Evolutionary conservation across 1,139 yeast species (phyloP).

Genomic region (Blastobotrys raffinosifermentans): DNA sequence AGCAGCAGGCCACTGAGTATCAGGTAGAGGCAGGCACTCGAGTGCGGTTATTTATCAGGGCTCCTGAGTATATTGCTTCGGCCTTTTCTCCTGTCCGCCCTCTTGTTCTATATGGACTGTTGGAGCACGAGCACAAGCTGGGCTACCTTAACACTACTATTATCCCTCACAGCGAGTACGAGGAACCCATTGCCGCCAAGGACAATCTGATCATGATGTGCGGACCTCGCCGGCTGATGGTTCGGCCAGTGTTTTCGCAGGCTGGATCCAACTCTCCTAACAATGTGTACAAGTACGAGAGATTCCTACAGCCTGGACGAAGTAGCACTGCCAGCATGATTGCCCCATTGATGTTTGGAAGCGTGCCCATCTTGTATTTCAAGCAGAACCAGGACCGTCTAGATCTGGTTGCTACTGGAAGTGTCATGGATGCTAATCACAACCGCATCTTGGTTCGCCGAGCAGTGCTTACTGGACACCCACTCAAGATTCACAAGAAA

Average conservation of each 20-base stretch:
- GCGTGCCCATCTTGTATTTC: conserved; percentile 39
- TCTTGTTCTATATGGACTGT: conserved; percentile 63
- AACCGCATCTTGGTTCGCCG: conserved; percentile 83
- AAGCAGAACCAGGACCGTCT: conserved; percentile 51
- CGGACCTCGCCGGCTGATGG: conserved; percentile 86
- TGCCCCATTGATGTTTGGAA: conserved; percentile 83
- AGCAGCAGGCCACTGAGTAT: conserved; percentile 50
- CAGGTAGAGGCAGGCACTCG: conserved; percentile 61
- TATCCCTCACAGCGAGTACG: conserved; percentile 80
- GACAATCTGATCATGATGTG: conserved; percentile 80
- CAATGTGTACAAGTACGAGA: conserved; percentile 81
- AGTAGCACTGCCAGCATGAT: conserved; percentile 77
- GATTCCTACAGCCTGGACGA: conserved; percentile 76
- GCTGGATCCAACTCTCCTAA: conserved; percentile 66
- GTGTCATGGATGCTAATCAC: conserved; percentile 81
- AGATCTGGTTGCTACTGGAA: conserved; percentile 83
- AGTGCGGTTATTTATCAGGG: conserved; percentile 54
- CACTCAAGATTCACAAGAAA: conserved; percentile 88
- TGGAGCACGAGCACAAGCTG: conserved; percentile 80
- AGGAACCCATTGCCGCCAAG: conserved; percentile 71
- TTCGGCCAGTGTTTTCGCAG: conserved; percentile 79
- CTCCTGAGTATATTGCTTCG: conserved; percentile 45
- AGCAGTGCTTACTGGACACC: conserved; percentile 86
- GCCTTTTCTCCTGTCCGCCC: conserved; percentile 35
- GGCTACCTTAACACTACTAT: conserved; percentile 79